Evolutionary conservation across 2,329 filamentous ascomycete species (phyloP).

Genomic region (Beauveria scarabaeidicola): DNA sequence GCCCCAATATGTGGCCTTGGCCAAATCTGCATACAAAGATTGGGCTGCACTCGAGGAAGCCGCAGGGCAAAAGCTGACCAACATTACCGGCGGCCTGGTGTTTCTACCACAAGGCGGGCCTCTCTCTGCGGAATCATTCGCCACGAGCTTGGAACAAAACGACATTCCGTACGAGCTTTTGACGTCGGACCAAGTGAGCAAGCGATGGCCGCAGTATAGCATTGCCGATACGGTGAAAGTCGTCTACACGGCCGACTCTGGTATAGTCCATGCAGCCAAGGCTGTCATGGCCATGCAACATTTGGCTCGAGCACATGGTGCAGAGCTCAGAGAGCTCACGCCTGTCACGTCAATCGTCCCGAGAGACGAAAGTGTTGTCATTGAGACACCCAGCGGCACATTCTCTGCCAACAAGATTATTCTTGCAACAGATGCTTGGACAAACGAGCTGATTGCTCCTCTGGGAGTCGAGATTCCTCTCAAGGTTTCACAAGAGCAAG

Average conservation of each 20-base stretch:
- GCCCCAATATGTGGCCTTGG: conserved; percentile 18
- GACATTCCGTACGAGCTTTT: conserved; percentile 17
- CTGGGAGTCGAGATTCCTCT: conserved; percentile 20
- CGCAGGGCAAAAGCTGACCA: conserved; percentile 16
- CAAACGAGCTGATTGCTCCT: conserved; percentile 10
- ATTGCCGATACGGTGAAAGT: conserved; percentile 12
- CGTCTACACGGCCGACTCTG: conserved; percentile 19
- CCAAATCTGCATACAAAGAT: conserved; percentile 17
- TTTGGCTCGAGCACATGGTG: conserved; percentile 8
- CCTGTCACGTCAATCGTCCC: conserved; percentile 1
- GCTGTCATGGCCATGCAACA: conserved; percentile 13
- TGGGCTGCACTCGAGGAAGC: conserved; percentile 17
- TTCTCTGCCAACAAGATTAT: conserved; percentile 12
- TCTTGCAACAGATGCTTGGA: conserved; percentile 13
- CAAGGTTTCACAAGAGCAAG: conserved; percentile 9
- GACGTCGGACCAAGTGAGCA: conserved; percentile 10
- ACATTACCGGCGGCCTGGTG: conserved; percentile 18
- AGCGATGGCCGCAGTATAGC: conserved; percentile 17
- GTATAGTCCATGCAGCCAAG: conserved; percentile 15
- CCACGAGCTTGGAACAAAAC: conserved; percentile 9
- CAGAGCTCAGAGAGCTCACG: conserved; percentile 9
- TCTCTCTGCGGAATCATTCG: background rate
- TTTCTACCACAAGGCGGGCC: conserved; percentile 15
- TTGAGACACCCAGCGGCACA: conserved; percentile 8
- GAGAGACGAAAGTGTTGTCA: background rate